Evolutionary conservation across 2,329 filamentous ascomycete species (phyloP).

Genomic region (Beauveria varroae): DNA sequence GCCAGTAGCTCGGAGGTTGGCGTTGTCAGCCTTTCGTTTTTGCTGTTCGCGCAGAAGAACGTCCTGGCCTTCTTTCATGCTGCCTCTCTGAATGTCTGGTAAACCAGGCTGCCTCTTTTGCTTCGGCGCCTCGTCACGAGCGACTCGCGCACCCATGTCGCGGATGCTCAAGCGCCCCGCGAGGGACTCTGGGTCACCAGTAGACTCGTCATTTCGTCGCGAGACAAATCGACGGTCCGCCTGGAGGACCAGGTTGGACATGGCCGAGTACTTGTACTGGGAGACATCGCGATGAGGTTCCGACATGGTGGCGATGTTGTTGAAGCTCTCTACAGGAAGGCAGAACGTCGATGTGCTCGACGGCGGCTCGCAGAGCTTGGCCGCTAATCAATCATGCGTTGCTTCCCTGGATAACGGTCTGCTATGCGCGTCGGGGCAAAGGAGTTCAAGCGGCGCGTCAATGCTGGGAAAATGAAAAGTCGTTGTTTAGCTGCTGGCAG

Average conservation of each 20-base stretch:
- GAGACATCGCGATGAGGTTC: constrained; percentile 75
- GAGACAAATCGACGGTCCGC: constrained; percentile 94
- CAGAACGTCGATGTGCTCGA: constrained; percentile 12
- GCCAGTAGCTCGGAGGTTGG: constrained; percentile 63
- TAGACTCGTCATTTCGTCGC: constrained; percentile 86
- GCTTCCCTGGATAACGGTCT: not conserved
- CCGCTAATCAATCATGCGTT: constrained; percentile 11
- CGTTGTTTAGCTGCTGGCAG: constrained; percentile 12
- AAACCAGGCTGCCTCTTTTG: constrained; percentile 66
- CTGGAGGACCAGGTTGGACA: constrained; percentile 99
- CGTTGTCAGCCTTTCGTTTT: constrained; percentile 70
- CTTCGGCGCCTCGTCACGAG: constrained; percentile 71
- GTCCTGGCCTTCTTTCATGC: constrained; percentile 72
- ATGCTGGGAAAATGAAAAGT: constrained; percentile 1
- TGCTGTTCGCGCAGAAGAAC: constrained; percentile 76
- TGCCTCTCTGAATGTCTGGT: constrained; percentile 66
- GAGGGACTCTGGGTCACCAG: constrained; percentile 93
- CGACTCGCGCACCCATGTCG: constrained; percentile 86
- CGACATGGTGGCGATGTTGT: constrained; percentile 51
- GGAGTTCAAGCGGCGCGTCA: constrained; percentile 2
- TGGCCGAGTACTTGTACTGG: constrained; percentile 98
- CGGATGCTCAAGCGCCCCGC: constrained; percentile 87
- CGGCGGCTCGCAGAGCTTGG: constrained; percentile 11
- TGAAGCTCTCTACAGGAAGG: not conserved
- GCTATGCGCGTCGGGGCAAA: not conserved